Evolutionary conservation across 805 yeast genomes (phyloP).

Genomic region (Ogataea saltuana): DNA sequence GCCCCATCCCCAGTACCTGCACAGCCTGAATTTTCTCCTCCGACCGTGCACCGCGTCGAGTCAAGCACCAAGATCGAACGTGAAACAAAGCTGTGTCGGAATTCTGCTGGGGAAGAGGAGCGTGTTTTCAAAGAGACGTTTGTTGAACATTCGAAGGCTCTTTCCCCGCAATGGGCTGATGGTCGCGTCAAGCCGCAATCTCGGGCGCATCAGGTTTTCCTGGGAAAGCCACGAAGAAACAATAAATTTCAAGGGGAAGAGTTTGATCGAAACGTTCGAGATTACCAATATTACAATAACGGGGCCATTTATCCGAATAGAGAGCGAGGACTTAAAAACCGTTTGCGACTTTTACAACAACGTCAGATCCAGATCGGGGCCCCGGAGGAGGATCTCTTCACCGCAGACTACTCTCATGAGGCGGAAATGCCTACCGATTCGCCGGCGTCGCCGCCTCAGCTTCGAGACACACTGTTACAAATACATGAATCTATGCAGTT

Average conservation of each 20-base stretch:
- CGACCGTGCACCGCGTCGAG: slow-evolving; percentile 1
- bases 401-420: too few relatives aligned
- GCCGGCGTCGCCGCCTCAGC: too few relatives aligned
- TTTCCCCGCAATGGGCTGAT: slow-evolving; percentile 1
- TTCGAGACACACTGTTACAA: slow-evolving; percentile 8
- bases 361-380: too few relatives aligned
- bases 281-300: slow-evolving; percentile 24
- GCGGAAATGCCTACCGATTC: too few relatives aligned
- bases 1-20: not conserved
- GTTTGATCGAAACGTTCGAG: slow-evolving; percentile 16
- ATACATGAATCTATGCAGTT: slow-evolving; percentile 20
- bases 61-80: slow-evolving; percentile 11
- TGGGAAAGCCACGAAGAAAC: not conserved
- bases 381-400: too few relatives aligned
- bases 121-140: slow-evolving; percentile 17
- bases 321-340: slow-evolving; percentile 16
- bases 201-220: not conserved
- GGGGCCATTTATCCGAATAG: slow-evolving; percentile 21
- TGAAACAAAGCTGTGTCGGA: slow-evolving; percentile 9
- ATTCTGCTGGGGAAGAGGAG: slow-evolving; percentile 22
- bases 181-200: slow-evolving; percentile 9
- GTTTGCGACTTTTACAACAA: slow-evolving; percentile 7
- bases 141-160: slow-evolving; percentile 10
- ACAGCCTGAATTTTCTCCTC: not conserved
- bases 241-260: slow-evolving; percentile 10